These are phyloP conservation scores for Dissophora ornata DNA, from an alignment of 192 early-diverging fungal species.

Conservation along the genomic window DNA sequence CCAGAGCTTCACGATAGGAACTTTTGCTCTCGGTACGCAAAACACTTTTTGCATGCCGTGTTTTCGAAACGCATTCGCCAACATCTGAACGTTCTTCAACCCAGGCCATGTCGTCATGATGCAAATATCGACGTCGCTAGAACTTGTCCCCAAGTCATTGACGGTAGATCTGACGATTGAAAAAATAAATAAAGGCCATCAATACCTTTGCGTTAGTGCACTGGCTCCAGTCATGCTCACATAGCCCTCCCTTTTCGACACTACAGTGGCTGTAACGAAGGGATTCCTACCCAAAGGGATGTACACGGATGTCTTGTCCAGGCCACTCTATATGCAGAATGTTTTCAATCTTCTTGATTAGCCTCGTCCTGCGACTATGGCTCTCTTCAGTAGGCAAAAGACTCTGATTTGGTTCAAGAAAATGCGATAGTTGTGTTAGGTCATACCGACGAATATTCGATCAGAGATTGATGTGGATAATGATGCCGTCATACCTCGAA, in stretches of 20 bases:
- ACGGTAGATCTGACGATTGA: conserved; percentile 75
- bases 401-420: conserved; percentile 31
- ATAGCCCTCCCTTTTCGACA: no score
- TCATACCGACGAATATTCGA: no score
- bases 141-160: conserved; percentile 86
- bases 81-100: conserved; percentile 75
- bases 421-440: not conserved
- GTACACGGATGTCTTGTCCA: conserved; percentile 75
- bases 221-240: no score
- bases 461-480: no score
- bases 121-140: conserved; percentile 93
- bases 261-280: no score
- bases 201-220: not conserved
- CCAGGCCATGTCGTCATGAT: conserved; percentile 88
- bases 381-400: conserved; percentile 77
- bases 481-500: conserved; percentile 22
- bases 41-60: conserved; percentile 84
- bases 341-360: conserved; percentile 84
- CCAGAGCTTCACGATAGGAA: conserved; percentile 93
- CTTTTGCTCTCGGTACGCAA: conserved; percentile 87
- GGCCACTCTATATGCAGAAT: conserved; percentile 89
- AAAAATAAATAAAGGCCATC: not conserved
- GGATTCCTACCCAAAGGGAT: conserved; percentile 94
- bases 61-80: conserved; percentile 80
- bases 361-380: conserved; percentile 68